These are phyloP conservation scores for Vitis cinerea DNA, from an alignment of 164 flowering plant species.

Conservation along the genomic window DNA sequence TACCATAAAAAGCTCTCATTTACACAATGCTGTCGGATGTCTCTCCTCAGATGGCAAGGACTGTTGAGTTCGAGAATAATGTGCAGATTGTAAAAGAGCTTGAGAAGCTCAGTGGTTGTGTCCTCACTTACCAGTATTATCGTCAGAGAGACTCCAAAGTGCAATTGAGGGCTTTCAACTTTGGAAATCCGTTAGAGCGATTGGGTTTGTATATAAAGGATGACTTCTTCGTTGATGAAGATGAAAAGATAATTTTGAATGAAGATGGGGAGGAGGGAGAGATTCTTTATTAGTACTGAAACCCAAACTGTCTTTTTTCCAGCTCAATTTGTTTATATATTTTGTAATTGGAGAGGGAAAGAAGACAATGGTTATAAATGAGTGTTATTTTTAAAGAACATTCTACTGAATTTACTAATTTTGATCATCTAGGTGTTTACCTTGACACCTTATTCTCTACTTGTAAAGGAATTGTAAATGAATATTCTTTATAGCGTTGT, in stretches of 20 bases:
- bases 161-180: not conserved
- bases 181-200: constrained; percentile 26
- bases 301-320: too few species aligned
- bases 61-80: constrained; percentile 60
- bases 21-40: not conserved
- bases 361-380: too few species aligned
- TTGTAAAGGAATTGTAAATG: too few species aligned
- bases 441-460: too few species aligned
- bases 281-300: constrained; percentile 15
- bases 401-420: too few species aligned
- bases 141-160: not conserved
- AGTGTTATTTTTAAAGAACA: too few species aligned
- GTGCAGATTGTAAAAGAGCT: constrained; percentile 44
- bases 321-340: too few species aligned
- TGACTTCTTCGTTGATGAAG: constrained; percentile 27
- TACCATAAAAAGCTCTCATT: not conserved
- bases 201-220: constrained; percentile 40
- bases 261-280: constrained; percentile 60
- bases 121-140: not conserved
- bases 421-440: too few species aligned
- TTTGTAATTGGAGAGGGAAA: too few species aligned
- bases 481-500: too few species aligned
- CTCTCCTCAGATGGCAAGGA: constrained; percentile 56
- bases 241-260: constrained; percentile 22
- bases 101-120: constrained; percentile 34